Base-by-base conservation (phyloP, 345 rosid species). In the Rhizophora mangle region DNA sequence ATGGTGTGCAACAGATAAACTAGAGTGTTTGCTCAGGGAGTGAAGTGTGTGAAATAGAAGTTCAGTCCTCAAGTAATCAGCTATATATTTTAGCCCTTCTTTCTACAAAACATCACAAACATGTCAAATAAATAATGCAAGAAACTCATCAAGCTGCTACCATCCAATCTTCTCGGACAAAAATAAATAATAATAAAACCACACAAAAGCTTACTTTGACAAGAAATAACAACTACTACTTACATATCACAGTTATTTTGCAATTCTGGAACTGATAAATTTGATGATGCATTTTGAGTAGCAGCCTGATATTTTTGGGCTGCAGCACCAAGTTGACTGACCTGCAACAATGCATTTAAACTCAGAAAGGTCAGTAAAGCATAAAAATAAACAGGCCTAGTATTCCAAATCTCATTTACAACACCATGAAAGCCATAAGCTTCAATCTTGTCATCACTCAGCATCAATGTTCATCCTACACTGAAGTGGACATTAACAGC, bases 241-340 rank as follows among this genome's bases (percentile, higher is more conserved):
- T 83, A 95, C 99, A 89, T 69, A 76, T 89, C 90, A 78, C 98
- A 95, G 65, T 90, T 90, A 77, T 76, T 88, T 79, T 92, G 98
- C 69, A 95, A 68, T 75, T 95, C 99, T 4, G 89, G 85, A 20
- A 82, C 87, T 73, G 97, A 85, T 64, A 91, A 77, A 82, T 84
- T 90, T 36, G 96, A 73, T 58, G 98, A 80, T 67, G 93, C 90
- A 66, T 84, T 95, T 75, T 92, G 99, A 73, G 92, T 79, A 6
- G 92, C 91, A 70, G 90, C 84, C 74, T 95, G 99, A 78, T 90
- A 92, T 63, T 87, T 92, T 60, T 90, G 98, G 65, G 99, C 96
- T 22, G 93, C 97, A 9, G 88, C 82, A 26, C 91, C 96, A 67
- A 92, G 92, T 80, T 90, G 96, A 82, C 85, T 87, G 66, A 95